phyloP scores from a whole-genome alignment of 2,329 filamentous ascomycete genomes.

The Ceratocystis colombiana region DNA sequence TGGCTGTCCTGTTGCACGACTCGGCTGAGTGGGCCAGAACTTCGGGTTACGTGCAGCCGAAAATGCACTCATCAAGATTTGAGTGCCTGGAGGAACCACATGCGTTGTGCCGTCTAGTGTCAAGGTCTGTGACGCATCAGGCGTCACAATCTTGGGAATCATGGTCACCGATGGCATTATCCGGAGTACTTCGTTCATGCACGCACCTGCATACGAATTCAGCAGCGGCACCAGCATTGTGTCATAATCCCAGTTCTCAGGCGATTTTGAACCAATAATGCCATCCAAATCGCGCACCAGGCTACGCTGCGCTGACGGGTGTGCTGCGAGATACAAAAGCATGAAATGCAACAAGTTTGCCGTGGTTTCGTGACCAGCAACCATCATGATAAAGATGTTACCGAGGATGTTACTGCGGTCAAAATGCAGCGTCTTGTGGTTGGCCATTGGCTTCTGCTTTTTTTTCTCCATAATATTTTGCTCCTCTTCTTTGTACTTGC shows the following conservation, averaged over 20 bases:
- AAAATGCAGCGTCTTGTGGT: conserved; percentile 35
- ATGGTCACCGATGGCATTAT: conserved; percentile 59
- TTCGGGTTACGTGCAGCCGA: conserved; percentile 57
- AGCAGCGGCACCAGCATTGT: conserved; percentile 54
- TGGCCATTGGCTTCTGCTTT: conserved; percentile 24
- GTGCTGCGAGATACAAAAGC: conserved; percentile 56
- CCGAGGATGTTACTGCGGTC: conserved; percentile 57
- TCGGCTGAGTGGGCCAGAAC: conserved; percentile 53
- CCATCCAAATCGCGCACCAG: conserved; percentile 60
- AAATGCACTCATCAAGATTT: conserved; percentile 47
- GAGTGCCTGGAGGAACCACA: conserved; percentile 46
- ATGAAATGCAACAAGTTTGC: conserved; percentile 66
- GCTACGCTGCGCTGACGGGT: conserved; percentile 51
- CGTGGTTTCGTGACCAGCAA: conserved; percentile 74
- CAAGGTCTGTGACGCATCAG: conserved; percentile 45
- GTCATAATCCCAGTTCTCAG: conserved; percentile 61
- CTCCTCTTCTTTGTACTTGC: conserved; percentile 35
- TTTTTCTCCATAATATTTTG: conserved; percentile 19
- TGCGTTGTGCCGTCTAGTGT: conserved; percentile 48
- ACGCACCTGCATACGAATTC: conserved; percentile 59
- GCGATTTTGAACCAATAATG: conserved; percentile 46
- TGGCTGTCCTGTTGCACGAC: conserved; percentile 35
- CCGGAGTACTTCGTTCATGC: conserved; percentile 68
- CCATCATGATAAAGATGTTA: conserved; percentile 57
- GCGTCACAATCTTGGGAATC: conserved; percentile 57